Evolutionary conservation across 768 basidiomycete species (phyloP).

Genomic region (Leccinellum rugosiceps): DNA sequence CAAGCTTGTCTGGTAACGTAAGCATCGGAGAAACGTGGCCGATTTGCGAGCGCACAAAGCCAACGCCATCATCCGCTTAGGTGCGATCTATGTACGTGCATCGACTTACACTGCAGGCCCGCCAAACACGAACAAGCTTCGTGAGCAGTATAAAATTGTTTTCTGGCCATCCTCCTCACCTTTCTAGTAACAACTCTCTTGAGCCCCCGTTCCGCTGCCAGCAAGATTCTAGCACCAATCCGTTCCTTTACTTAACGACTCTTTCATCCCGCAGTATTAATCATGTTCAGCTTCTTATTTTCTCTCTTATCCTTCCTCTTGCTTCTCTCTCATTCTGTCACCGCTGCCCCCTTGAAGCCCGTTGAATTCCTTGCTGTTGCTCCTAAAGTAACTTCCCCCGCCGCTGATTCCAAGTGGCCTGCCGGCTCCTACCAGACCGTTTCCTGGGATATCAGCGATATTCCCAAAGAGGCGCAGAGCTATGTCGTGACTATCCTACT

Average conservation of each 20-base stretch:
- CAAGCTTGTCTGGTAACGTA: too few species aligned
- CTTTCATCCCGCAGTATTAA: background rate
- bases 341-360: slow-evolving; percentile 27
- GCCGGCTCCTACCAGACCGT: slow-evolving; percentile 37
- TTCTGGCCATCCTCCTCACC: background rate
- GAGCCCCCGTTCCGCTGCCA: background rate
- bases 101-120: background rate
- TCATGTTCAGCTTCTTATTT: slow-evolving; percentile 23
- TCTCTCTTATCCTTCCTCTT: slow-evolving; percentile 33
- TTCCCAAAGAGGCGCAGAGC: slow-evolving; percentile 37
- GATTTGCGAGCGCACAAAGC: too few species aligned
- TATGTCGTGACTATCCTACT: slow-evolving; percentile 44
- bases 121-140: slow-evolving; percentile 25
- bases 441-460: slow-evolving; percentile 36
- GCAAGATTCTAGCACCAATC: slow-evolving; percentile 4
- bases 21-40: background rate
- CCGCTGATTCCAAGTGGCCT: slow-evolving; percentile 34
- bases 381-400: slow-evolving; percentile 43
- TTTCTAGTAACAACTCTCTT: background rate
- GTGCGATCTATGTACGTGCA: background rate
- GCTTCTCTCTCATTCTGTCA: slow-evolving; percentile 24
- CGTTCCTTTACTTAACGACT: slow-evolving; percentile 21
- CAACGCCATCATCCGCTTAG: background rate
- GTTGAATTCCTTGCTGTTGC: slow-evolving; percentile 35
- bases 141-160: slow-evolving; percentile 17